phyloP scores from a whole-genome alignment of 768 basidiomycete species.

The Termitomyces sp. region DNA sequence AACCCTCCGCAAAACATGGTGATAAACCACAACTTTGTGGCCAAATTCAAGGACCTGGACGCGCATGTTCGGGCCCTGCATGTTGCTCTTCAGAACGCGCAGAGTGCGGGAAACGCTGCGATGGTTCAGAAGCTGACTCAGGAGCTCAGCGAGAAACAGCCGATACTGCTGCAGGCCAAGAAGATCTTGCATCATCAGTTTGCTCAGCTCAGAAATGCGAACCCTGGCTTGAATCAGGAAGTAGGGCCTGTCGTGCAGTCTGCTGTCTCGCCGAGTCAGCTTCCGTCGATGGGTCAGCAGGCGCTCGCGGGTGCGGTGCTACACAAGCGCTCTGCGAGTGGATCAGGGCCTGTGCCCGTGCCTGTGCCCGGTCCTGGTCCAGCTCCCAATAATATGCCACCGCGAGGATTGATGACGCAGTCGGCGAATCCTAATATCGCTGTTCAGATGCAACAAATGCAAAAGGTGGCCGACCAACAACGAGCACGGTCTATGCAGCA shows the following conservation, averaged over 20 bases:
- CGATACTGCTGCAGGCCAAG: slow-evolving; percentile 7
- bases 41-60: background rate
- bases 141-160: slow-evolving; percentile 9
- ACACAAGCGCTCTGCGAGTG: slow-evolving; percentile 16
- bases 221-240: background rate
- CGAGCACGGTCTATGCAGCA: slow-evolving; percentile 11
- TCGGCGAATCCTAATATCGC: slow-evolving; percentile 15
- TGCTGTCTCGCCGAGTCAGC: background rate
- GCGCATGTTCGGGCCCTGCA: slow-evolving; percentile 6
- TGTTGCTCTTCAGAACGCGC: slow-evolving; percentile 5
- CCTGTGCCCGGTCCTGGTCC: slow-evolving; percentile 1
- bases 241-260: background rate
- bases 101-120: slow-evolving; percentile 1
- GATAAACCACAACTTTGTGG: background rate
- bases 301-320: slow-evolving; percentile 14
- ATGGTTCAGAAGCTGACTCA: slow-evolving; percentile 7
- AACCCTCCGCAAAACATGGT: background rate
- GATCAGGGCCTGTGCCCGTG: background rate
- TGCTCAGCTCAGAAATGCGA: slow-evolving; percentile 1
- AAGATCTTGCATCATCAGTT: background rate
- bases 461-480: slow-evolving; percentile 41
- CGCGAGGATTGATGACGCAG: slow-evolving; percentile 5
- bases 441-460: slow-evolving; percentile 48
- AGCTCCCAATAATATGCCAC: background rate
- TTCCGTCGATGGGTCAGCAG: slow-evolving; percentile 17